These are phyloP conservation scores for Triticum monococcum DNA, from an alignment of 176 grass and related monocot species.

Conservation along the genomic window DNA sequence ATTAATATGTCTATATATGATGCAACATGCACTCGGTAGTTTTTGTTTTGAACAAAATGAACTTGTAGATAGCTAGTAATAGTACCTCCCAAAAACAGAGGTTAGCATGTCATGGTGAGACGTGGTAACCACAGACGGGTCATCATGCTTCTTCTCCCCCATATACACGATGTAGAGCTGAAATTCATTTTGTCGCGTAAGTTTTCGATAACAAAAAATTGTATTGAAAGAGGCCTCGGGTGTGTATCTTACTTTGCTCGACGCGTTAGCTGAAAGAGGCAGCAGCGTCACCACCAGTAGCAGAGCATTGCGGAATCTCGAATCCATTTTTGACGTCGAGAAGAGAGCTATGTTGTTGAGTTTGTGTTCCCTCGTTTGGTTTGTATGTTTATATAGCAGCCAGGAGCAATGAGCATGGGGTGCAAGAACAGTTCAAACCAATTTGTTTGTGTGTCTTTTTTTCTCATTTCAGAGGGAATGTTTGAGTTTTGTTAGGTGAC, in stretches of 20 bases:
- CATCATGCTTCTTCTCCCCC: slow-evolving; percentile 25
- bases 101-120: slow-evolving; percentile 13
- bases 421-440: not conserved
- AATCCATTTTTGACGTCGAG: not conserved
- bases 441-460: not conserved
- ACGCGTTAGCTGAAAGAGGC: not conserved
- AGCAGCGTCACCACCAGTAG: not conserved
- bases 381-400: not conserved
- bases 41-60: no score
- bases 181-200: not conserved
- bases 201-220: not conserved
- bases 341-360: not conserved
- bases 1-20: no score
- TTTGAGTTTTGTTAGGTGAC: not conserved
- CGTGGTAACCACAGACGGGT: slow-evolving; percentile 2
- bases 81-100: no score
- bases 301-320: not conserved
- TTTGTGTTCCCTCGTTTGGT: not conserved
- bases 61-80: no score
- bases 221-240: not conserved
- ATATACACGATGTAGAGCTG: slow-evolving; percentile 28
- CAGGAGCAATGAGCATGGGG: not conserved
- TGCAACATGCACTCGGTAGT: no score
- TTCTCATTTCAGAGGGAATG: not conserved
- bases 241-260: not conserved